These are phyloP conservation scores for Triglochin maritima DNA, from an alignment of 106 monocot species.

Conservation along the genomic window DNA sequence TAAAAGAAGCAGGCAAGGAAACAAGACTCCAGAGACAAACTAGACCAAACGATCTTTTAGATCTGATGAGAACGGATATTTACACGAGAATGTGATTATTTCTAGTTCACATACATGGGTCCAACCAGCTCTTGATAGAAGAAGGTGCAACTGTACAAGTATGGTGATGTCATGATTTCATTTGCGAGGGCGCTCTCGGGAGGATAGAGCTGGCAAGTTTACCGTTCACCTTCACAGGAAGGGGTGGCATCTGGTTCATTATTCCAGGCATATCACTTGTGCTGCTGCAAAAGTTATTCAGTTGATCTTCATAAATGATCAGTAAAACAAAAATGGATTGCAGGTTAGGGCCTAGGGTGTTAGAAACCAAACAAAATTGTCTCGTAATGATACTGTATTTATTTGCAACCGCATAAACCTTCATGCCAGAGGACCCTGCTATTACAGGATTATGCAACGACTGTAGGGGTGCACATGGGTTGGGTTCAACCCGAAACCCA, in stretches of 20 bases:
- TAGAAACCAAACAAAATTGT: no score
- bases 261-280: slow-evolving; percentile 55
- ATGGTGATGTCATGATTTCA: slow-evolving; percentile 18
- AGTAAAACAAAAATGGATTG: background rate
- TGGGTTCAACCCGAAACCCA: no score
- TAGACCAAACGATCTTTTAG: background rate
- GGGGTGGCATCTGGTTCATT: slow-evolving; percentile 95
- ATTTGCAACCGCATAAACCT: no score
- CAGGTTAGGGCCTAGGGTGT: no score
- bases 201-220: slow-evolving; percentile 74
- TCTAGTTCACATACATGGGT: background rate
- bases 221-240: slow-evolving; percentile 79
- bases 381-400: no score
- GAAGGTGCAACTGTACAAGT: background rate
- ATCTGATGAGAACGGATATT: background rate
- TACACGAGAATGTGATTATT: slow-evolving; percentile 2
- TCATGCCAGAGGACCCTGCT: no score
- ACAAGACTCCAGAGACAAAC: background rate
- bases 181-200: slow-evolving; percentile 24
- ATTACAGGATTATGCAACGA: no score
- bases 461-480: no score
- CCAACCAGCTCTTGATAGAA: background rate
- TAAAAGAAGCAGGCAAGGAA: background rate
- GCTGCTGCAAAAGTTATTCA: slow-evolving; percentile 23
- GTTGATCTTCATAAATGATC: background rate